phyloP scores from a whole-genome alignment of 805 yeast genomes.

The Blastobotrys mokoenaii region DNA sequence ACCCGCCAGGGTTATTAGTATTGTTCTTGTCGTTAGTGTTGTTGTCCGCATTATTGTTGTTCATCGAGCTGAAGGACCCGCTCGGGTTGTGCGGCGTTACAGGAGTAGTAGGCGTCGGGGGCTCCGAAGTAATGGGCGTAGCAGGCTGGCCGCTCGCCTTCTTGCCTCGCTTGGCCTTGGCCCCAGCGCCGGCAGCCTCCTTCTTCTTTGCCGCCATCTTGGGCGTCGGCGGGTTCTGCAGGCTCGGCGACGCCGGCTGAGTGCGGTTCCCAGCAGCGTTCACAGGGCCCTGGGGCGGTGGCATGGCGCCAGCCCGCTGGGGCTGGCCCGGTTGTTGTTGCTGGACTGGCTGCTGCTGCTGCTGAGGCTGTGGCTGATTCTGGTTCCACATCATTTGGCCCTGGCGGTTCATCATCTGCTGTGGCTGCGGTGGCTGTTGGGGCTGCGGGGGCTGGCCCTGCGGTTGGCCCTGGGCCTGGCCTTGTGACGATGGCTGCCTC shows the following conservation, averaged over 20 bases:
- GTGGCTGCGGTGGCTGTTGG: slow-evolving; percentile 10
- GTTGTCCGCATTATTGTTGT: slow-evolving; percentile 2
- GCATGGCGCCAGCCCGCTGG: slow-evolving; percentile 13
- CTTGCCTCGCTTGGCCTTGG: slow-evolving; percentile 19
- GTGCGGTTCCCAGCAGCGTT: slow-evolving; percentile 17
- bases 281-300: slow-evolving; percentile 21
- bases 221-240: slow-evolving; percentile 18
- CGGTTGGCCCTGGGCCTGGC: background rate
- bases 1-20: slow-evolving; percentile 1
- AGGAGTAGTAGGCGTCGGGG: slow-evolving; percentile 38
- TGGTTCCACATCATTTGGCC: slow-evolving; percentile 10
- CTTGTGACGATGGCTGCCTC: slow-evolving; percentile 9
- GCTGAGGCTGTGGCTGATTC: slow-evolving; percentile 10
- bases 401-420: slow-evolving; percentile 2
- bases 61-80: slow-evolving; percentile 10
- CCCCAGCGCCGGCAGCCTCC: no score
- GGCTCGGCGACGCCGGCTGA: slow-evolving; percentile 21
- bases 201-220: slow-evolving; percentile 16
- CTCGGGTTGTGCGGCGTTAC: slow-evolving; percentile 31
- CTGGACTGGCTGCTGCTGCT: slow-evolving; percentile 10
- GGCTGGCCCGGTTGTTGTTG: slow-evolving; percentile 14
- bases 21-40: background rate
- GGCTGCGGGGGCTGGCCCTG: slow-evolving; percentile 4
- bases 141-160: slow-evolving; percentile 20
- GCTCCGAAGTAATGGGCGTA: slow-evolving; percentile 29